phyloP scores from a whole-genome alignment of 345 rosid genomes.

The Durio zibethinus region DNA sequence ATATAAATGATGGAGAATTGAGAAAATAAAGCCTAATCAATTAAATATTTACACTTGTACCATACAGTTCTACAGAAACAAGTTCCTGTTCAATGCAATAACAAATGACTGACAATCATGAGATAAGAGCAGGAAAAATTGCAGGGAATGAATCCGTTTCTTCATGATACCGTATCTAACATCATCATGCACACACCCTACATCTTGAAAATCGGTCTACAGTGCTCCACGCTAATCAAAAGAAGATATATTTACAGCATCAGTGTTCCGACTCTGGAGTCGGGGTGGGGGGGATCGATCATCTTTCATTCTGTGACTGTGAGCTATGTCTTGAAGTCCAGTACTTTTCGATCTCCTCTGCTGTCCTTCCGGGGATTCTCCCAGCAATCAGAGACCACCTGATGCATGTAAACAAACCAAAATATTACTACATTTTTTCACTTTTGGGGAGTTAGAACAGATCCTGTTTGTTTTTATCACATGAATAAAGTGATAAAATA shows the following conservation, averaged over 20 bases:
- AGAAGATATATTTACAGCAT: background rate
- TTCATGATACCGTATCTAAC: too few relatives aligned
- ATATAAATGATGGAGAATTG: too few relatives aligned
- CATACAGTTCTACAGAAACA: too few relatives aligned
- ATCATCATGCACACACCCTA: too few relatives aligned
- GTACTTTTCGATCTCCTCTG: constrained; percentile 56
- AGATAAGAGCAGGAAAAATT: too few relatives aligned
- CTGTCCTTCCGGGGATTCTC: constrained; percentile 58
- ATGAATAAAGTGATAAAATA: background rate
- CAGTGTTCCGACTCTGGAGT: background rate
- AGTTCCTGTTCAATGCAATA: too few relatives aligned
- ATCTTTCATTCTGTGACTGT: background rate
- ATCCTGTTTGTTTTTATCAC: background rate
- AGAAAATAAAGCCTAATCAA: too few relatives aligned
- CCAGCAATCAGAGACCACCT: constrained; percentile 73
- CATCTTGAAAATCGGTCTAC: too few relatives aligned
- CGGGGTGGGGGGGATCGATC: background rate
- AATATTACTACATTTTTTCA: background rate
- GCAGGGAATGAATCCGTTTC: too few relatives aligned
- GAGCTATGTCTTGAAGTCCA: constrained; percentile 45
- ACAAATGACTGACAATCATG: too few relatives aligned
- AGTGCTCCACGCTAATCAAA: background rate
- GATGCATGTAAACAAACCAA: background rate
- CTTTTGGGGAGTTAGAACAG: background rate
- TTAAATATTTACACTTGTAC: too few relatives aligned